Base-by-base conservation (phyloP, 495 filamentous ascomycete genomes). In the Sordaria brevicollis region DNA sequence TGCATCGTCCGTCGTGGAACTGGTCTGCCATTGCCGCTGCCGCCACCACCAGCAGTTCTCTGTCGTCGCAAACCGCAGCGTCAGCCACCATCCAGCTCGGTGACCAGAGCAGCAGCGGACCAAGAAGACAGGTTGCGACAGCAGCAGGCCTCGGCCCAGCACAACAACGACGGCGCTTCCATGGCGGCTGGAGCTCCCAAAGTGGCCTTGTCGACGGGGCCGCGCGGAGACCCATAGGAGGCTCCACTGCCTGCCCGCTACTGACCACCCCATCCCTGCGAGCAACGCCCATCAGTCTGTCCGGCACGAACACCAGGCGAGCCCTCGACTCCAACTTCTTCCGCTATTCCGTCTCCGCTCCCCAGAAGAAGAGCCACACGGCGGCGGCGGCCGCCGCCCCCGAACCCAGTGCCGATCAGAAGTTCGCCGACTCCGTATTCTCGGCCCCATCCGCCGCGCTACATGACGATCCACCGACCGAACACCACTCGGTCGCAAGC, bases 1-100 rank as follows among this genome's bases (percentile, higher is more conserved):
- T 78, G 71, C 74, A 72, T 77, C 79, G 79, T 76, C 76, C 78
- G 73, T 77, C 75, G 72, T 76, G 74, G 74, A 77, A 65, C 70
- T 76, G 74, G 72, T 72, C 72, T 70, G 68, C 78, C 70, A 66
- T 41, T 49, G 13, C 31, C 62, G 33, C 43, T 39, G 38, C 68
- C 68, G 33, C 33, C 65, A 15, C 67, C 70, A 37, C n/a, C 66
- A 38, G 9, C 33, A 34, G 43, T 54, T 15, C 35, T 34, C 37
- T 38, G 65, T 37, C 57, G 49, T 49, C 62, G 49, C 35, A 15
- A 68, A 54, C 43, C 43, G 25, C 43, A 54, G 43, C 49, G 13
- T 13, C 43, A n/a, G n/a, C n/a, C n/a, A n/a, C n/a, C 35, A 33
- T 25, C 43, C 19, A 54, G 21, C 19, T 6, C 10, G 10, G 49